Evolutionary conservation across 2,329 filamentous ascomycete genomes (phyloP).

Genomic region (Botrytis tulipae): DNA sequence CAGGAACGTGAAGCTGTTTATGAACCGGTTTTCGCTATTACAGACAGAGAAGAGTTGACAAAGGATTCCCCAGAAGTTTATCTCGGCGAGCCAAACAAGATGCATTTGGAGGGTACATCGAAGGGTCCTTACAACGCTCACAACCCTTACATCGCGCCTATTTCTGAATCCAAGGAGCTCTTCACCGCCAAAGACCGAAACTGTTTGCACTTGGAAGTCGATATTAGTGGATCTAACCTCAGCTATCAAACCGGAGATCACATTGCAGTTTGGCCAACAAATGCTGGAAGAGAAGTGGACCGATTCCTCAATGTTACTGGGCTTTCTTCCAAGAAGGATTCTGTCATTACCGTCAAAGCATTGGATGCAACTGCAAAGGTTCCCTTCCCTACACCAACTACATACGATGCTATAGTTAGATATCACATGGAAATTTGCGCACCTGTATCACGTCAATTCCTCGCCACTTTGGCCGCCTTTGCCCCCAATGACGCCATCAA

Average conservation of each 20-base stretch:
- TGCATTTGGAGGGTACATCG: constrained; percentile 80
- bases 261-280: constrained; percentile 95
- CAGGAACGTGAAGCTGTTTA: constrained; percentile 96
- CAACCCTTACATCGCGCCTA: constrained; percentile 95
- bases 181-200: constrained; percentile 89
- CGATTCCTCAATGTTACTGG: constrained; percentile 79
- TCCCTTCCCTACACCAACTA: constrained; percentile 94
- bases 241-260: constrained; percentile 96
- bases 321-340: constrained; percentile 72
- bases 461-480: constrained; percentile 83
- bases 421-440: constrained; percentile 98
- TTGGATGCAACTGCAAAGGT: constrained; percentile 95
- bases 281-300: constrained; percentile 88
- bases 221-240: constrained; percentile 84
- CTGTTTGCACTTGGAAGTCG: constrained; percentile 94
- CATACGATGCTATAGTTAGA: constrained; percentile 86
- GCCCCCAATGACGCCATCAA: constrained; percentile 82
- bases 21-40: constrained; percentile 85
- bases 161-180: constrained; percentile 84
- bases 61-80: constrained; percentile 80
- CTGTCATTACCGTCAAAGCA: constrained; percentile 83
- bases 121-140: constrained; percentile 94
- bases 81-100: constrained; percentile 92
- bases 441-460: constrained; percentile 92
- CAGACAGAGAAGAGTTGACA: constrained; percentile 70